Base-by-base conservation (phyloP, 805 yeast species). In the Teunomyces tritomae region DNA sequence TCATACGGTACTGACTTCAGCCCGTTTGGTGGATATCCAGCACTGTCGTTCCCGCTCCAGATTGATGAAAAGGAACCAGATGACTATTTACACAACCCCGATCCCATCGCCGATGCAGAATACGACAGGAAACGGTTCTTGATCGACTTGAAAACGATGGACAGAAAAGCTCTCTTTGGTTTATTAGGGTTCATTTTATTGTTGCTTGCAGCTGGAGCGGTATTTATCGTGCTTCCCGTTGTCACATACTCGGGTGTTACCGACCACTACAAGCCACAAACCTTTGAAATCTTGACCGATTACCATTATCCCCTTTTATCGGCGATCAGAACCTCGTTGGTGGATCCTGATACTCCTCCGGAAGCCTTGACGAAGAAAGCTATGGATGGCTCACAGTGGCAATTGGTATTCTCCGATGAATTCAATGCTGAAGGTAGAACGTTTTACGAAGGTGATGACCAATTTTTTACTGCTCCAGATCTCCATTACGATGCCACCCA, bases 361-460 rank as follows among this genome's bases (percentile, higher is more conserved):
- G 59, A 60, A 2, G 85, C 82, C 0, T 48, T 51, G 36, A 75
- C 83, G 1, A 80, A 77, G 60, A 68, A 60, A 9, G 79, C 85
- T 6, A 69, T 59, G 51, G 82, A 78, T 57, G 96, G 96, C 28
- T 75, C 82, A 3, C 56, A 55, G 11, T 88, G 96, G 96, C 61
- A 70, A 10, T 76, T 91, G 58, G 96, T 87, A 1, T 91, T 91
- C 61, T 84, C 92, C 17, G 97, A 91, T 67, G 97, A 91, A 68
- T 91, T 91, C 71, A 86, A 88, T 57, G 84, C 80, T 10, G 94
- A 86, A 51, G 97, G 97, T 7, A 77, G 97, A 59, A 85, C 96
- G 3, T 91, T 91, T 62, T 90, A 89, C 64, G 85, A 81, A 7
- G 94, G 92, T 39, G 96, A 90, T 62, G 97, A 90, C 63, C 96